Evolutionary conservation across 306 rosid genomes (phyloP).

Genomic region (Trifolium repens): DNA sequence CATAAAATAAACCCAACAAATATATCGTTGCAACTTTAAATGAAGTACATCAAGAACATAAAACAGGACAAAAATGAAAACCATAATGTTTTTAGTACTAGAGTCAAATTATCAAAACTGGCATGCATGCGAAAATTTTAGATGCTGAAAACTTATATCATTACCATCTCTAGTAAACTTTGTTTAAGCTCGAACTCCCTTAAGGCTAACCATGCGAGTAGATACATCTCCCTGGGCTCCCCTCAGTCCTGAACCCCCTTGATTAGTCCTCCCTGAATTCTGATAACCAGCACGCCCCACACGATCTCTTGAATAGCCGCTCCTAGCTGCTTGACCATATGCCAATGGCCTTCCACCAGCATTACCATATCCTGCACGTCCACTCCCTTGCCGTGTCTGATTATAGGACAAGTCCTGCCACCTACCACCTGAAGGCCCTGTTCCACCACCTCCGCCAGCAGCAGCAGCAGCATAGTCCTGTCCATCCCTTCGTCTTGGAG

Average conservation of each 20-base stretch:
- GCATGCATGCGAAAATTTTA: neutral
- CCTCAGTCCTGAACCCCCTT: conserved; percentile 56
- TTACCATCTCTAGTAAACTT: neutral
- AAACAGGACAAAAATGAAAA: neutral
- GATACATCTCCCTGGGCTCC: conserved; percentile 70
- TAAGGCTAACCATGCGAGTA: conserved; percentile 83
- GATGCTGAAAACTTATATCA: neutral
- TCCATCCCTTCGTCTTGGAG: conserved; percentile 75
- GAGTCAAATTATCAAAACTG: neutral
- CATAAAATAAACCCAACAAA: neutral
- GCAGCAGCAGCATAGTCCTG: conserved; percentile 74
- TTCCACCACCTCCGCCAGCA: conserved; percentile 48
- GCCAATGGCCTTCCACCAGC: conserved; percentile 54
- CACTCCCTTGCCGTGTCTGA: conserved; percentile 76
- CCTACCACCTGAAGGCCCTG: conserved; percentile 52
- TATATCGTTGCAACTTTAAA: neutral
- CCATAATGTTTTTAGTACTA: neutral
- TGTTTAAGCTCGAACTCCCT: conserved; percentile 61
- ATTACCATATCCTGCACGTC: conserved; percentile 66
- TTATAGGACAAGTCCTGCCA: conserved; percentile 74
- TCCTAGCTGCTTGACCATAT: conserved; percentile 52
- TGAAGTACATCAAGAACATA: neutral
- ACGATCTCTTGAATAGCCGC: conserved; percentile 50
- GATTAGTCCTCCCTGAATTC: conserved; percentile 61
- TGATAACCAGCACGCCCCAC: conserved; percentile 58